Percentiles rank a stretch among this genome's conserved stretches.
Evolutionary conservation across 2,329 filamentous ascomycete species (phyloP).

Genomic region (Trichocomaceae sp.): DNA sequence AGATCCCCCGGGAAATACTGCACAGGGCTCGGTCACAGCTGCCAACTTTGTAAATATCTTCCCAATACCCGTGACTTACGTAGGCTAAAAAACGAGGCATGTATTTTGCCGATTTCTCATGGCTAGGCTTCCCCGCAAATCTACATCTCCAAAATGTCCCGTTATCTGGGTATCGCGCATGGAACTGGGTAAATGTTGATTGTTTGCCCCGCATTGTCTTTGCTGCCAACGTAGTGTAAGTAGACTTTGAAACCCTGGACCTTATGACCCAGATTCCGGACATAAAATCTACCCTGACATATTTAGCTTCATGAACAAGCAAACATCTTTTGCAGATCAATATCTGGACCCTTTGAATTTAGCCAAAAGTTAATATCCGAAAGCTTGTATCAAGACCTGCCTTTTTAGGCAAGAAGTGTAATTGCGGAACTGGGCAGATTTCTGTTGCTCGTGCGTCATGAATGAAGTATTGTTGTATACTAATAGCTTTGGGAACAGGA

Average conservation of each 20-base stretch:
- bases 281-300: too few relatives aligned
- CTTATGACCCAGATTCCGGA: too few relatives aligned
- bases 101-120: neutral
- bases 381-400: neutral
- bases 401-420: neutral
- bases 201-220: neutral
- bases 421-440: too few relatives aligned
- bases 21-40: neutral
- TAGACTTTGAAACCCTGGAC: too few relatives aligned
- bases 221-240: neutral
- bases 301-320: too few relatives aligned
- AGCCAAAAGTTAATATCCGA: neutral
- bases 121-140: neutral
- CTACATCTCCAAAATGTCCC: too few relatives aligned
- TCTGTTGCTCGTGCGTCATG: too few relatives aligned
- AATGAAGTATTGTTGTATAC: too few relatives aligned
- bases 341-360: neutral
- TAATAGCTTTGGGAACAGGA: too few relatives aligned
- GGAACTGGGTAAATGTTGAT: neutral
- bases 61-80: neutral
- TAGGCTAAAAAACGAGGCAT: neutral
- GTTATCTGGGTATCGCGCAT: neutral
- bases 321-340: neutral
- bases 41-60: neutral
- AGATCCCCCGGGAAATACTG: neutral